These are phyloP conservation scores for Dissoconium aciculare DNA, from an alignment of 2,329 filamentous ascomycete species.

Conservation along the genomic window DNA sequence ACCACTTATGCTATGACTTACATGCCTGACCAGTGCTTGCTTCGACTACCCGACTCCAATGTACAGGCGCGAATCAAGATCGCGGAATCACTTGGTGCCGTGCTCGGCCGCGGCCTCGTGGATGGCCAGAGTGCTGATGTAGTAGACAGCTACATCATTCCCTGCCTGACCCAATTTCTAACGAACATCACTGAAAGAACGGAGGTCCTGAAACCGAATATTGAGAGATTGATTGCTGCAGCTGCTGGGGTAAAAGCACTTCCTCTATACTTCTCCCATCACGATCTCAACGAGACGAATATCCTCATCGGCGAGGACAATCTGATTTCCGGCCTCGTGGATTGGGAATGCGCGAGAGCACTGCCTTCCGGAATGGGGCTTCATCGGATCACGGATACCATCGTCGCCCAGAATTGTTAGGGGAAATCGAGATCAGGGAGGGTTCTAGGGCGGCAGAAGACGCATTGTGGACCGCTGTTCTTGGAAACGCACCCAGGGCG, in stretches of 20 bases:
- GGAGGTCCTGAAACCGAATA: not conserved
- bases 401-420: conserved; percentile 2
- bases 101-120: not conserved
- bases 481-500: not conserved
- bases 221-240: conserved; percentile 1
- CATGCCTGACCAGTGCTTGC: conserved; percentile 11
- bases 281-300: conserved; percentile 2
- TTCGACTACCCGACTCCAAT: not conserved
- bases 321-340: conserved; percentile 7
- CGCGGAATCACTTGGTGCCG: not conserved
- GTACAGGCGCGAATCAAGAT: conserved; percentile 2
- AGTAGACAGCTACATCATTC: conserved; percentile 1
- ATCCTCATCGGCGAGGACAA: not conserved
- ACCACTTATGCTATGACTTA: conserved; percentile 13
- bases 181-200: not conserved
- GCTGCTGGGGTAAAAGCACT: not conserved
- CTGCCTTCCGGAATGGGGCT: conserved; percentile 14
- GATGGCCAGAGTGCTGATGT: not conserved
- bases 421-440: not conserved
- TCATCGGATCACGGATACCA: conserved; percentile 6
- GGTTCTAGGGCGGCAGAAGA: not conserved
- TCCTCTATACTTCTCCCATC: conserved; percentile 1
- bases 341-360: conserved; percentile 11
- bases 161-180: not conserved
- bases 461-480: not conserved